Evolutionary conservation across 495 filamentous ascomycete species (phyloP).

Genomic region (Copromyces sp.): DNA sequence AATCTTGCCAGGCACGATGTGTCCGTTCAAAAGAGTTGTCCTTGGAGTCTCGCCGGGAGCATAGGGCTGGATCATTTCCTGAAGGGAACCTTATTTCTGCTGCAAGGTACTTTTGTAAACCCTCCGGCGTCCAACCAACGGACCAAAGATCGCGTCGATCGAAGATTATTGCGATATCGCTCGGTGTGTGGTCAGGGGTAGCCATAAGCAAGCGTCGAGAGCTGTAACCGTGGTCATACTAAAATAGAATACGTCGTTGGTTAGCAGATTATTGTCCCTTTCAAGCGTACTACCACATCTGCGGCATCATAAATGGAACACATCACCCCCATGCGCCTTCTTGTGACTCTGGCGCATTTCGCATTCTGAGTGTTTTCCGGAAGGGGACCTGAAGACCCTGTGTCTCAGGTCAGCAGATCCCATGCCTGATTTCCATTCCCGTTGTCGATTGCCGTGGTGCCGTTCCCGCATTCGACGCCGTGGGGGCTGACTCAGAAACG

Average conservation of each 20-base stretch:
- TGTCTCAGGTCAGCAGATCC: background rate
- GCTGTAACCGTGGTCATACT: background rate
- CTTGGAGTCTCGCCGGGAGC: background rate
- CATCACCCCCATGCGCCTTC: background rate
- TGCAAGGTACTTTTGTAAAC: background rate
- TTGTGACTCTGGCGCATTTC: background rate
- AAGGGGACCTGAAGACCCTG: background rate
- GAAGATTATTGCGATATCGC: background rate
- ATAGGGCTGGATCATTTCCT: background rate
- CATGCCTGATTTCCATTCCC: background rate
- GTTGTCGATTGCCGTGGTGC: background rate
- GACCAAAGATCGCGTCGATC: background rate
- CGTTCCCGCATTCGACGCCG: background rate
- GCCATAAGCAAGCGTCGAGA: background rate
- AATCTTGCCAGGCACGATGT: background rate
- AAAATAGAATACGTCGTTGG: background rate
- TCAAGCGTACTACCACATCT: background rate
- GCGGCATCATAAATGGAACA: background rate
- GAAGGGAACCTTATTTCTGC: background rate
- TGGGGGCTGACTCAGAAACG: background rate
- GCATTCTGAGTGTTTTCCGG: background rate
- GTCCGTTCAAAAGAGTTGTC: background rate
- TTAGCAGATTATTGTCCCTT: background rate
- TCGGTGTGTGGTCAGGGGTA: background rate
- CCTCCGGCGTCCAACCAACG: background rate